Evolutionary conservation across 352 stramenopile species (phyloP).

Genomic region (Phytophthora cryptogea): DNA sequence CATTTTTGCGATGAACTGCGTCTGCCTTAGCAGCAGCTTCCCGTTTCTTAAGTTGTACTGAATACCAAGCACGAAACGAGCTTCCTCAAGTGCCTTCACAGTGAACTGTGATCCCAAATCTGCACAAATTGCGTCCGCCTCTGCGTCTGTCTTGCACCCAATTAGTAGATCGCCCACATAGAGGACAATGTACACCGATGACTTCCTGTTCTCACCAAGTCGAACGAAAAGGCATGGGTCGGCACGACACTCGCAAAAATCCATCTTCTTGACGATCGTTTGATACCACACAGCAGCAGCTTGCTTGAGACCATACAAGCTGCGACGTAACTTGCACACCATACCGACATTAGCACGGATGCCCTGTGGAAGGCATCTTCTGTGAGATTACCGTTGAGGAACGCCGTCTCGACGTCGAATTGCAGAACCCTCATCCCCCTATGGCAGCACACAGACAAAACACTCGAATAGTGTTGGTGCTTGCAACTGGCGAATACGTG

Average conservation of each 20-base stretch:
- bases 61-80: constrained; percentile 12
- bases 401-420: constrained; percentile 31
- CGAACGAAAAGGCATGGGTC: constrained; percentile 16
- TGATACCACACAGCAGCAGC: constrained; percentile 31
- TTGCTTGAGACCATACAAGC: constrained; percentile 47
- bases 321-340: constrained; percentile 28
- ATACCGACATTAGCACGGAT: constrained; percentile 4
- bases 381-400: constrained; percentile 26
- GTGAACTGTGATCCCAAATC: constrained; percentile 4
- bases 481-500: too few species aligned
- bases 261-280: constrained; percentile 19
- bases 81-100: constrained; percentile 15
- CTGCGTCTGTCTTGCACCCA: background rate
- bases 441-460: too few species aligned
- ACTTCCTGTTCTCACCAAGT: background rate
- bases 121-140: too few species aligned
- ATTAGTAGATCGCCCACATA: constrained; percentile 23
- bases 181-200: constrained; percentile 7
- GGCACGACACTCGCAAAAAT: constrained; percentile 4
- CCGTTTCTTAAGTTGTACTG: background rate
- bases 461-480: too few species aligned
- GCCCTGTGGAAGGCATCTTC: constrained; percentile 5
- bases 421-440: too few species aligned
- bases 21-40: background rate
- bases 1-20: constrained; percentile 1